These are phyloP conservation scores for Aureobasidium namibiae DNA, from an alignment of 2,329 filamentous ascomycete species.

Conservation along the genomic window DNA sequence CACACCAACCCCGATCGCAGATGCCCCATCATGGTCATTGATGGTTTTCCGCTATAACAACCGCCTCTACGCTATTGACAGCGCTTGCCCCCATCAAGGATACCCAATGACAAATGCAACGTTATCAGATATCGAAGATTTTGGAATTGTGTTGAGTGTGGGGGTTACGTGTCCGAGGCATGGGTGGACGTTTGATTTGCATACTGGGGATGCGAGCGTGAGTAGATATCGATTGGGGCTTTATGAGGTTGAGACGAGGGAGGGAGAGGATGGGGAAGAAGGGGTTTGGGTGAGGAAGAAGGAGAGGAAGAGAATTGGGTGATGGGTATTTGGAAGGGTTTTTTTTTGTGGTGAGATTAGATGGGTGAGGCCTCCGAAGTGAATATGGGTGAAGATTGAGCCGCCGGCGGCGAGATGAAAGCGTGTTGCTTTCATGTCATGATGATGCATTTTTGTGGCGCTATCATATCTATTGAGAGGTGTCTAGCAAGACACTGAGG, in stretches of 20 bases:
- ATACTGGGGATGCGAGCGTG: conserved; percentile 54
- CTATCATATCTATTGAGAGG: too few species aligned
- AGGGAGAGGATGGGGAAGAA: conserved; percentile 16
- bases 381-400: too few species aligned
- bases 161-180: conserved; percentile 62
- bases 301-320: conserved; percentile 25
- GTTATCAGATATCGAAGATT: conserved; percentile 65
- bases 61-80: conserved; percentile 59
- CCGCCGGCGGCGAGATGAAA: too few species aligned
- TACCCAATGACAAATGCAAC: conserved; percentile 56
- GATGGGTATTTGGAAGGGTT: background rate
- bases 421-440: too few species aligned
- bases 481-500: too few species aligned
- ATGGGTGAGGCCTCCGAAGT: too few species aligned
- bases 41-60: conserved; percentile 57
- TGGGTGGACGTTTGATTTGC: conserved; percentile 62
- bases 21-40: conserved; percentile 34
- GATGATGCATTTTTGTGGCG: too few species aligned
- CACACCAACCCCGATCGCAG: conserved; percentile 29
- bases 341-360: too few species aligned
- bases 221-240: conserved; percentile 53
- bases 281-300: conserved; percentile 28
- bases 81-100: conserved; percentile 63
- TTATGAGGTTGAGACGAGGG: conserved; percentile 53
- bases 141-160: conserved; percentile 54